Conservation (phyloP, 768 basidiomycete species). For the Chalciporus piperatus region DNA sequence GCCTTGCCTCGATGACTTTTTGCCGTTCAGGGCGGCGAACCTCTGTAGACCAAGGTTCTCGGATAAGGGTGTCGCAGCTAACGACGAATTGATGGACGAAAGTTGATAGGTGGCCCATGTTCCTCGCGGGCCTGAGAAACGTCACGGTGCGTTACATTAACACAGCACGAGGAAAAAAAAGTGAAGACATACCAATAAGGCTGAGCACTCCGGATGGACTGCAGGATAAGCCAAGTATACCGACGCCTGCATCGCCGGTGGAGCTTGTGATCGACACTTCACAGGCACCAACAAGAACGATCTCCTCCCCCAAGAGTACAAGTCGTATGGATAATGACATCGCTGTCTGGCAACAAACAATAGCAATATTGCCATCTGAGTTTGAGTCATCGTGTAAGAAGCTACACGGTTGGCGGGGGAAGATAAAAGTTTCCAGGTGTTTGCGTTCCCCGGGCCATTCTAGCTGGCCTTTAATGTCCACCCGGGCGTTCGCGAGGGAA, state of each 20-base stretch:
- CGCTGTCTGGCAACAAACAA: constrained; percentile 24
- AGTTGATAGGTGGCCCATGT: constrained; percentile 40
- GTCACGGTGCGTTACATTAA: not conserved
- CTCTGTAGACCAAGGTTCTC: constrained; percentile 23
- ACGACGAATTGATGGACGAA: constrained; percentile 22
- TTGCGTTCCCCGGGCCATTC: constrained; percentile 26
- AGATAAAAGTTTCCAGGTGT: constrained; percentile 31
- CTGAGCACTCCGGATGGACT: constrained; percentile 49
- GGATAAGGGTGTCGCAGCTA: constrained; percentile 20
- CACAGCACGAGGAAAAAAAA: not conserved
- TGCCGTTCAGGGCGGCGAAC: constrained; percentile 10
- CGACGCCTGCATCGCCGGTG: not conserved
- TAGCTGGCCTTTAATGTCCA: constrained; percentile 24
- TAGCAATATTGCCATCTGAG: constrained; percentile 5
- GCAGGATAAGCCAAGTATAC: constrained; percentile 20
- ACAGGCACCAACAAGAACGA: constrained; percentile 15
- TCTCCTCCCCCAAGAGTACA: constrained; percentile 17
- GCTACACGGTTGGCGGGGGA: constrained; percentile 25
- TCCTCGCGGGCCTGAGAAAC: constrained; percentile 40
- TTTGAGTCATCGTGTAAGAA: constrained; percentile 23
- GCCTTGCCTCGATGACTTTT: constrained; percentile 12
- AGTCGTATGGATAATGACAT: constrained; percentile 22
- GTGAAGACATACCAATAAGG: constrained; percentile 42
- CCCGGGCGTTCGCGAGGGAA: constrained; percentile 28
- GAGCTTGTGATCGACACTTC: constrained; percentile 20